Evolutionary conservation across 2,329 filamentous ascomycete genomes (phyloP), one percentile per base, ranked within the genome.

Genomic region (Cercospora brassicicola): DNA sequence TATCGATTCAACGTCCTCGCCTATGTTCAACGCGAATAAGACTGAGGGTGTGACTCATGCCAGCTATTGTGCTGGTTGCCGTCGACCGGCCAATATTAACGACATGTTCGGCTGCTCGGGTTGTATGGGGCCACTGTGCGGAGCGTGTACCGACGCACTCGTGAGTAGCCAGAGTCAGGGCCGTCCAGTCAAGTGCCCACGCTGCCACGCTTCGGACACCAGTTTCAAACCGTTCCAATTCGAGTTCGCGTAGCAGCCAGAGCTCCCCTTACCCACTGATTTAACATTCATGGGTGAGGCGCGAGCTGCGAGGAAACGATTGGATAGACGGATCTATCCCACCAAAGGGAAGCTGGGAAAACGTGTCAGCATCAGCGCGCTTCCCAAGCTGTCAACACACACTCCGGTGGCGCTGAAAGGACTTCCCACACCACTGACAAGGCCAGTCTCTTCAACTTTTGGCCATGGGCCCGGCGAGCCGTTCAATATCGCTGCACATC

Each of bases 101-200:
- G 91, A 94, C 75, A 95, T 92, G 36, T 97, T 93, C 77, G 94
- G 94, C 23, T 98, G 94, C 79, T 97, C 94, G 0, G 94, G 97
- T 79, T 98, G 95, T 79, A 96, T 98, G 71, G 96, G 93, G 78
- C 94, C 94, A 15, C 86, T 98, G 60, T 98, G 95, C 79, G 88
- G 90, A 71, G 89, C 93, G 67, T 98, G 94, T 76, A 93, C 97
- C 67, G 90, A 93, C 75, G 88, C 92, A 36, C 84, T 94, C 65
- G 89, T 92, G 80, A 87, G 87, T 73, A 91, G 93, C 78, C 90
- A 93, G 78, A 89, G 77, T 33, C 77, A 90, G 61, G 90, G 91
- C 11, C 82, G 90, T 69, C 87, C 90, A 75, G 91, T 81, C 53
- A 79, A 91, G 78, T 95, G 92, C 81, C 91, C 92, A 67, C 86